Evolutionary conservation across 2,329 filamentous ascomycete genomes (phyloP), one percentile per base, ranked within the genome.

Genomic region (Pseudopyricularia cyperi): DNA sequence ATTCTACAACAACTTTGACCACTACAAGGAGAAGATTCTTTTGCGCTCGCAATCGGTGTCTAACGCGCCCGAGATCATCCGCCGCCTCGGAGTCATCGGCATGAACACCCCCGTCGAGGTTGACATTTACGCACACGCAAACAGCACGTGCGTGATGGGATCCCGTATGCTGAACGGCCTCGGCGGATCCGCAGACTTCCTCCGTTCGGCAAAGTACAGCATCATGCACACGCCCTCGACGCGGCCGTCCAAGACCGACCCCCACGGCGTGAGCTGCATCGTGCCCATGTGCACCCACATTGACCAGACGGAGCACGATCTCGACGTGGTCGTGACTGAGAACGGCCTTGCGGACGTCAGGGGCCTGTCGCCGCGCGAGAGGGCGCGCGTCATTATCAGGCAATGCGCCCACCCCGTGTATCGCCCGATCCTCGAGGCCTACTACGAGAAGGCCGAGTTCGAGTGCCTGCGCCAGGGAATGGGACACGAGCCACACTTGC

Each of bases 21-120:
- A 71, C 35, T 95, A 95, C 68, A 74, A 85, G 49, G 76, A 84
- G 64, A 91, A 90, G 72, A 79, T 94, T 3, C 83, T 95, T 53
- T 82, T 95, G 48, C 86, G 89, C 56, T 83, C 83, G n/a, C 89
- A 95, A 71, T 80, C 87, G 64, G 86, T 95, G 9, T 90, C 85
- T 62, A 95, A 95, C 76, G 85, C 83, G 3, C 89, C 89, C 54
- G 89, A 95, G 69, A 89, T 95, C 69, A 95, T 95, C 71, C 81
- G 87, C 52, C 80, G 89, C 26, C 74, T 95, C 1, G 89, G 89
- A 55, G 83, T 89, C 58, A 95, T 95, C 60, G 89, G 87, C 65
- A 95, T 95, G 89, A 95, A 95, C 76, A 95, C 89, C 0, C 89
- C 89, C 22, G 87, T 95, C 47, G 89, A 95, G 70, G 89, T 95